Evolutionary conservation across 1,284 basidiomycete genomes (phyloP).

Genomic region (Tetrapyrgos nigripes): DNA sequence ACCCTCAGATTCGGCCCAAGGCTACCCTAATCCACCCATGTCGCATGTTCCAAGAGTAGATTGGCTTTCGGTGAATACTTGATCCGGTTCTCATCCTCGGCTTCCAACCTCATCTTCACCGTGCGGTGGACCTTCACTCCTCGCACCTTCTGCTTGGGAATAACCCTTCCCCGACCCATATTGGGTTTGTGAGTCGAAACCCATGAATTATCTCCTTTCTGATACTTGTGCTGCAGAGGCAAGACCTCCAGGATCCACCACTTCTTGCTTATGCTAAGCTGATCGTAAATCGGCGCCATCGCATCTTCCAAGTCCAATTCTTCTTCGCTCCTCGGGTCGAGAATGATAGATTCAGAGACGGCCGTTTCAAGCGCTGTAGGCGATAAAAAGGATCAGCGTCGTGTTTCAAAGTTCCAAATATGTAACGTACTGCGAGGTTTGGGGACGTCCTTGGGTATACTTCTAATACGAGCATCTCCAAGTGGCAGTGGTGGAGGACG

Average conservation of each 20-base stretch:
- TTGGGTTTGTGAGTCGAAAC: conserved; percentile 1
- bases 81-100: conserved; percentile 29
- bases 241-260: conserved; percentile 53
- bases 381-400: not conserved
- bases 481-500: conserved; percentile 38
- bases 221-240: conserved; percentile 35
- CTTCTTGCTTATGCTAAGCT: conserved; percentile 38
- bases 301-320: conserved; percentile 50
- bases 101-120: conserved; percentile 46
- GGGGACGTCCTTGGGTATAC: conserved; percentile 4
- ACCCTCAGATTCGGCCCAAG: conserved; percentile 7
- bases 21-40: conserved; percentile 20
- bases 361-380: not conserved
- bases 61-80: conserved; percentile 33
- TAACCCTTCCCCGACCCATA: conserved; percentile 37
- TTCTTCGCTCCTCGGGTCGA: conserved; percentile 33
- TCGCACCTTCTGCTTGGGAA: conserved; percentile 40
- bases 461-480: conserved; percentile 19
- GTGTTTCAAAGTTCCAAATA: not conserved
- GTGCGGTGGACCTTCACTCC: conserved; percentile 50
- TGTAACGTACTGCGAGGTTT: not conserved
- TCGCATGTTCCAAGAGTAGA: conserved; percentile 23
- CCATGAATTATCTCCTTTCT: conserved; percentile 34
- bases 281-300: conserved; percentile 49
- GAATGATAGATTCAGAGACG: not conserved